A percentile compares a stretch with the other conserved stretches of the same genome.
Conservation (phyloP, 2,329 filamentous ascomycete species). For the Aspergillus udagawae region DNA sequence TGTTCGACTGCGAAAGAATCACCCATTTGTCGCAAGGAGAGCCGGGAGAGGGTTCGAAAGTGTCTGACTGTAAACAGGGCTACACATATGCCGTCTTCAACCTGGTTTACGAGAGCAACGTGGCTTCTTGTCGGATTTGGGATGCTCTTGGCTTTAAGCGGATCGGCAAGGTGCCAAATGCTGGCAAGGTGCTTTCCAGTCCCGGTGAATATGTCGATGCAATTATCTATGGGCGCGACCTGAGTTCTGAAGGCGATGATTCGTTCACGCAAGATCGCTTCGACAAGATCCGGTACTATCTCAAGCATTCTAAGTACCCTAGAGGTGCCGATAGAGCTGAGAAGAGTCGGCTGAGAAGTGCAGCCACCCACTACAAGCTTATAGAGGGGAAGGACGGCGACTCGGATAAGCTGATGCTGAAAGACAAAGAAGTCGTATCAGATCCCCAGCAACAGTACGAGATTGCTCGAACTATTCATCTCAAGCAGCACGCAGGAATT, state of each 20-base stretch:
- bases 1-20: background rate
- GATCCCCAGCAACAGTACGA: conserved; percentile 88
- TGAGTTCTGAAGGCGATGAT: conserved; percentile 66
- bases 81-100: conserved; percentile 95
- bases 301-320: conserved; percentile 91
- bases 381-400: conserved; percentile 47
- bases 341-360: conserved; percentile 88
- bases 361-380: conserved; percentile 92
- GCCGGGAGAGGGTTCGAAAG: background rate
- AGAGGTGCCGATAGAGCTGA: conserved; percentile 89
- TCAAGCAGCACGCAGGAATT: conserved; percentile 78
- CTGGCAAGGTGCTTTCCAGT: conserved; percentile 65
- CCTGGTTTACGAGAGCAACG: conserved; percentile 89
- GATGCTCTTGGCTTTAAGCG: conserved; percentile 89
- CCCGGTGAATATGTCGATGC: conserved; percentile 68
- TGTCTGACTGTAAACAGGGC: conserved; percentile 47
- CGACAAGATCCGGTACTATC: conserved; percentile 97
- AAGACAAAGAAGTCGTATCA: conserved; percentile 94
- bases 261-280: conserved; percentile 92
- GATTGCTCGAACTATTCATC: conserved; percentile 75
- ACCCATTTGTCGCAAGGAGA: background rate
- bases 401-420: conserved; percentile 81
- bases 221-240: conserved; percentile 69
- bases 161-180: conserved; percentile 75
- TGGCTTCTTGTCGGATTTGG: conserved; percentile 86